These are phyloP conservation scores for Primulina tabacum DNA, from an alignment of 257 asterid species.

Conservation along the genomic window DNA sequence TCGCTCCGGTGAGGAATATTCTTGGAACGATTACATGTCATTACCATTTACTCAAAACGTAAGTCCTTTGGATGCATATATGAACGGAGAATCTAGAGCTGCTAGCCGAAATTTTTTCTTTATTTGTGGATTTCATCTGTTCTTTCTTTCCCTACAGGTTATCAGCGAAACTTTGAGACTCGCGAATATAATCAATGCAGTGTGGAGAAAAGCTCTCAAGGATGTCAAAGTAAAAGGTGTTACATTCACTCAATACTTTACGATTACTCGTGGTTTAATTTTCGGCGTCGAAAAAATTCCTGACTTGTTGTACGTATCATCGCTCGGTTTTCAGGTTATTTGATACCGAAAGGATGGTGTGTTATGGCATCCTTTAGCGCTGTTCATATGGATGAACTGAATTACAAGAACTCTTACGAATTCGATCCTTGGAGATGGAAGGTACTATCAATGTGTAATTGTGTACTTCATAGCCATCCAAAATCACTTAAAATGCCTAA, in stretches of 20 bases:
- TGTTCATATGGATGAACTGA: constrained; percentile 76
- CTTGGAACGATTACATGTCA: constrained; percentile 81
- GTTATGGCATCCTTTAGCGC: constrained; percentile 82
- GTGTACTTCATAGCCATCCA: no score
- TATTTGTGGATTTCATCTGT: not conserved
- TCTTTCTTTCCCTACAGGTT: constrained; percentile 43
- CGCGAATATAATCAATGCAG: constrained; percentile 84
- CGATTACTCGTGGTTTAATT: no score
- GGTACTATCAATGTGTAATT: constrained; percentile 30
- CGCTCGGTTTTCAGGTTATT: constrained; percentile 37
- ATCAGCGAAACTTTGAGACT: constrained; percentile 84
- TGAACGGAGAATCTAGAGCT: not conserved
- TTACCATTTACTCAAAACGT: constrained; percentile 81
- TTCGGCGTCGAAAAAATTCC: no score
- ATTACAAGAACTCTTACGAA: constrained; percentile 70
- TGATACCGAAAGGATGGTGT: constrained; percentile 95
- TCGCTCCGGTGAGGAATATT: constrained; percentile 50
- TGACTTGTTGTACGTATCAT: no score
- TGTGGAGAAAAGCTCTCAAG: constrained; percentile 95
- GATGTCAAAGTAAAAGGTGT: constrained; percentile 87
- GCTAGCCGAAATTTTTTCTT: not conserved
- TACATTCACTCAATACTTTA: not conserved
- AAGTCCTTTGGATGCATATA: constrained; percentile 10
- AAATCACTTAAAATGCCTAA: no score
- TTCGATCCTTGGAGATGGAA: constrained; percentile 98